phyloP scores from a whole-genome alignment of 805 yeast genomes.

The Metschnikowia kofuensis region DNA sequence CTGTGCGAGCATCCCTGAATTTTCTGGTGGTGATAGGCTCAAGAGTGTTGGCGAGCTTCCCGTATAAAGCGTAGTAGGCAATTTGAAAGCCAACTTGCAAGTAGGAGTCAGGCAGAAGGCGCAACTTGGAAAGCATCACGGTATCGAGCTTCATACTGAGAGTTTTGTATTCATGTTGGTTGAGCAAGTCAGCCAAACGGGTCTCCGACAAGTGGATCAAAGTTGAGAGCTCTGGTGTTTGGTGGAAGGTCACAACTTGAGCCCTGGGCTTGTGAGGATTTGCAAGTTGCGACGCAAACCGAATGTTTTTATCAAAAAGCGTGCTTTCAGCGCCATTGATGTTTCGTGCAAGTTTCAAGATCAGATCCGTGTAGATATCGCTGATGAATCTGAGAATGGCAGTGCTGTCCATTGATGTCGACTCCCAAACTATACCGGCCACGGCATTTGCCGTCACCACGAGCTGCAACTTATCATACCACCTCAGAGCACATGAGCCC shows the following conservation, averaged over 20 bases:
- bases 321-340: conserved; percentile 58
- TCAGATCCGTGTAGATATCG: conserved; percentile 57
- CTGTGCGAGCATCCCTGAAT: conserved; percentile 68
- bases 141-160: conserved; percentile 34
- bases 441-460: conserved; percentile 54
- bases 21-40: conserved; percentile 66
- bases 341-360: conserved; percentile 53
- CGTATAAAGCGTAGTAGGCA: conserved; percentile 54
- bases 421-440: conserved; percentile 60
- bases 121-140: conserved; percentile 37
- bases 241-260: conserved; percentile 29
- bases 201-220: conserved; percentile 57
- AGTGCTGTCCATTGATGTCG: conserved; percentile 56
- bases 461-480: conserved; percentile 58
- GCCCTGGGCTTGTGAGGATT: conserved; percentile 36
- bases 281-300: conserved; percentile 38
- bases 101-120: conserved; percentile 48
- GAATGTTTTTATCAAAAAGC: conserved; percentile 39
- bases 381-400: conserved; percentile 54
- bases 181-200: conserved; percentile 53
- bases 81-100: conserved; percentile 53
- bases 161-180: conserved; percentile 55
- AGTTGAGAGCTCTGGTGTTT: conserved; percentile 45
- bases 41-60: conserved; percentile 46
- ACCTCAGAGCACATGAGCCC: conserved; percentile 57